Evolutionary conservation across 305 asterid genomes (phyloP).

Genomic region (Striga hermonthica): DNA sequence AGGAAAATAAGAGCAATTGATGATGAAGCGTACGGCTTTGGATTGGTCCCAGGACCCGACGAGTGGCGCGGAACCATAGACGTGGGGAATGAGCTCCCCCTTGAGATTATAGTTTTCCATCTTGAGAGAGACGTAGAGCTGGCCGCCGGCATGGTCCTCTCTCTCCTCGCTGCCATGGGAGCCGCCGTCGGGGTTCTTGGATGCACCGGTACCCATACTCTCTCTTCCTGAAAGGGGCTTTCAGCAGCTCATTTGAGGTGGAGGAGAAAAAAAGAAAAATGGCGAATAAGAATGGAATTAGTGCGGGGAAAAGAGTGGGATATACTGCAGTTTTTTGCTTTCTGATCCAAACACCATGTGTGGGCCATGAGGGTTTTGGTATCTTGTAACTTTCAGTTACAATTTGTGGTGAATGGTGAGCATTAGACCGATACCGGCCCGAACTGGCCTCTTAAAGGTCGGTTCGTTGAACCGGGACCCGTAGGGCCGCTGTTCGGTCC

Average conservation of each 20-base stretch:
- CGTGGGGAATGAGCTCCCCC: constrained; percentile 79
- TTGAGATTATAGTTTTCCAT: constrained; percentile 69
- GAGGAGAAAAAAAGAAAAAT: constrained; percentile 3
- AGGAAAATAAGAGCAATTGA: background rate
- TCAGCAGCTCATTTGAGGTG: constrained; percentile 20
- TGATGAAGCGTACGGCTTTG: constrained; percentile 54
- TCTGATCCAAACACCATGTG: no score
- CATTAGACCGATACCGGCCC: no score
- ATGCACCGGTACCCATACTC: constrained; percentile 67
- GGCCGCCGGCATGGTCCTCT: constrained; percentile 75
- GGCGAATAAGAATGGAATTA: constrained; percentile 32
- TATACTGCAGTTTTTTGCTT: no score
- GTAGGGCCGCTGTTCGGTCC: no score
- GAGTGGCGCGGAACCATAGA: constrained; percentile 85
- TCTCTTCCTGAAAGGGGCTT: background rate
- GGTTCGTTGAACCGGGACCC: no score
- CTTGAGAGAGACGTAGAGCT: constrained; percentile 79
- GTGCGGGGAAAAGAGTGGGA: no score
- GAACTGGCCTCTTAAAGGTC: no score
- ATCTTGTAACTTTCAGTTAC: no score
- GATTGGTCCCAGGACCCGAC: constrained; percentile 94
- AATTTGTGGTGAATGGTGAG: no score
- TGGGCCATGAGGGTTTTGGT: no score
- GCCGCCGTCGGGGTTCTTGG: constrained; percentile 56
- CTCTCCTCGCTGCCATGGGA: constrained; percentile 56